Evolutionary conservation across 192 early-diverging fungal genomes (phyloP).

Genomic region (Mortierella alpina): DNA sequence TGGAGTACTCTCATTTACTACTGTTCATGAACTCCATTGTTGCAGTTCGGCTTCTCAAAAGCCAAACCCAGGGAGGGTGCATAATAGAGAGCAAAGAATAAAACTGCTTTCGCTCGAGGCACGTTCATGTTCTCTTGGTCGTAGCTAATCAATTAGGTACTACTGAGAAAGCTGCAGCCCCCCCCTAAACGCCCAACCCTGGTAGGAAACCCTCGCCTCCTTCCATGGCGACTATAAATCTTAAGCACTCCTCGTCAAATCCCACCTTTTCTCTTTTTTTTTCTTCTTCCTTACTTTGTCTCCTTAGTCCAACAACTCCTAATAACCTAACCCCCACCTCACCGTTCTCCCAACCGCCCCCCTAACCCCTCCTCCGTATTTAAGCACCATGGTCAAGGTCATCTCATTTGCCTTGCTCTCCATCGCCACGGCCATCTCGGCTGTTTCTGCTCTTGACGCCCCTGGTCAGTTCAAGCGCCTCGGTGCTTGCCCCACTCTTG

Average conservation of each 20-base stretch:
- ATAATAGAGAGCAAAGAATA: not conserved
- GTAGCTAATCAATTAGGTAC: no score
- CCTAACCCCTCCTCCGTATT: not conserved
- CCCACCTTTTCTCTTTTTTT: not conserved
- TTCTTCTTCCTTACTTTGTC: constrained; percentile 25
- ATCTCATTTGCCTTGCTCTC: constrained; percentile 45
- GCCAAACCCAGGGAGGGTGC: not conserved
- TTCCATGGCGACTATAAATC: constrained; percentile 6
- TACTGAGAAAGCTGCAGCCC: no score
- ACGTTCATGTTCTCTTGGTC: not conserved
- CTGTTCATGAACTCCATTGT: not conserved
- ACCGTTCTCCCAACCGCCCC: not conserved
- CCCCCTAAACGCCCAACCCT: not conserved
- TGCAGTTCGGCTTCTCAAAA: not conserved
- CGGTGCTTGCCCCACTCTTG: constrained; percentile 60
- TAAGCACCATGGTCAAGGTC: constrained; percentile 42
- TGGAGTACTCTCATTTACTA: not conserved
- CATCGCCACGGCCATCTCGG: constrained; percentile 42
- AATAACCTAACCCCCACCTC: constrained; percentile 6
- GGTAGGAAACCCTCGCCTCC: not conserved
- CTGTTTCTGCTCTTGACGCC: constrained; percentile 39
- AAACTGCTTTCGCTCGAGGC: not conserved
- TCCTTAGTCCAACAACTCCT: constrained; percentile 54
- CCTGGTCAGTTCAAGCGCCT: constrained; percentile 61
- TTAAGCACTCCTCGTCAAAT: not conserved